Base-by-base conservation (phyloP, 129 eudicot species). In the Mikania micrantha region DNA sequence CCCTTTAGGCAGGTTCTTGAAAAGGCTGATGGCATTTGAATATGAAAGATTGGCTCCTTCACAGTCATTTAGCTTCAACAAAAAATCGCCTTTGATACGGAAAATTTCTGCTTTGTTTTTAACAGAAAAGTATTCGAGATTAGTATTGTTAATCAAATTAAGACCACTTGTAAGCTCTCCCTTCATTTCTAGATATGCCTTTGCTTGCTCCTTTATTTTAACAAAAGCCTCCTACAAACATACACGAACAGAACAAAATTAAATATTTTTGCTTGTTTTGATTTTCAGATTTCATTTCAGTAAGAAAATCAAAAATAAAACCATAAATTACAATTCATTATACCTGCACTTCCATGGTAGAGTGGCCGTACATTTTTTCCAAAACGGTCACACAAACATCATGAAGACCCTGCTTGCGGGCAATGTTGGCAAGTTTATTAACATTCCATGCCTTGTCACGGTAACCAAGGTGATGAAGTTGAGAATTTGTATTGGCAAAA, bases 391-490 rank as follows among this genome's bases (percentile, higher is more conserved):
- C 99, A 72, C 99, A 94, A 69, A 94, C 97, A 68, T 94, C 99
- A 69, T 84, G 75, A 41, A 90, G 78, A 41, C 97, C 85, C 74
- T 94, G 99, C 79, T 94, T 94, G 8, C 95, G 93, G 67, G 90
- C 82, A 73, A 89, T 87, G 74, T 89, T 97, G 25, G 97, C 99
- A 61, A 94, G 93, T 83, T 81, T 94, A 79, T 94, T 94, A 56
- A 94, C 99, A 81, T 89, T 94, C 99, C 99, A 94, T 2, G 99
- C 99, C 74, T 94, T 94, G 73, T 94, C 99, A 72, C 97, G 99
- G 71, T 86, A 94, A 53, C 99, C 99, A 75, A 94, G 97, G 78
- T 94, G 93, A 83, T 94, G 97, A 77, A 94, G 90, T 60, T 83
- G 95, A 41, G 90, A 67, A 85, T 88, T 92, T 27, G 95, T 82